phyloP scores from a whole-genome alignment of 345 rosid species.

The Pugionium dolabratum region DNA sequence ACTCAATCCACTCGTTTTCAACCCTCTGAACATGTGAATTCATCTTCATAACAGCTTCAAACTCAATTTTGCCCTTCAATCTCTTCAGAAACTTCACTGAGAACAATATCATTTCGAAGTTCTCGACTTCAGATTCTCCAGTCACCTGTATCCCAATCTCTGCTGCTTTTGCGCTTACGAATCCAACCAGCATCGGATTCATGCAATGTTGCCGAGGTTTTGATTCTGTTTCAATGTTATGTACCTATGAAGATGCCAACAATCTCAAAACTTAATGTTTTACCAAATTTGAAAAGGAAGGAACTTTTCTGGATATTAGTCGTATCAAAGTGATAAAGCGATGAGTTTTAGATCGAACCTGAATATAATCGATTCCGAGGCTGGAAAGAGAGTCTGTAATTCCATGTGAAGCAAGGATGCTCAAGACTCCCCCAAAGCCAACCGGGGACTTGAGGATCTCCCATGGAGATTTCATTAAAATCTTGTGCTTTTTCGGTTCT shows the following conservation, averaged over 20 bases:
- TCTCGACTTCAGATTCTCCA: constrained; percentile 40
- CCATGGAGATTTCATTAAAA: constrained; percentile 96
- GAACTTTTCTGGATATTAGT: constrained; percentile 3
- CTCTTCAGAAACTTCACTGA: constrained; percentile 51
- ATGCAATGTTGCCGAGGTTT: constrained; percentile 20
- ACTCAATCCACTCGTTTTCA: constrained; percentile 66
- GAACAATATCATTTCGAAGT: constrained; percentile 44
- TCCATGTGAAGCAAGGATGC: constrained; percentile 55
- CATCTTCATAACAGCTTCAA: constrained; percentile 43
- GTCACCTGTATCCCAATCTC: constrained; percentile 60
- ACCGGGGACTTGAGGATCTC: constrained; percentile 76
- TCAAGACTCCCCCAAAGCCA: constrained; percentile 75
- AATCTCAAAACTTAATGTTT: constrained; percentile 16
- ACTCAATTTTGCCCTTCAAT: constrained; percentile 49
- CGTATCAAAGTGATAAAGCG: not conserved
- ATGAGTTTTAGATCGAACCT: constrained; percentile 49
- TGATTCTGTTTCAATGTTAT: constrained; percentile 32
- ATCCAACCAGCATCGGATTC: constrained; percentile 56
- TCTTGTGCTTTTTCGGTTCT: constrained; percentile 56
- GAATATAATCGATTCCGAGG: constrained; percentile 60
- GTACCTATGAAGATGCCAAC: constrained; percentile 50
- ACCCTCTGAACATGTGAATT: constrained; percentile 56
- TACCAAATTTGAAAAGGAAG: constrained; percentile 11
- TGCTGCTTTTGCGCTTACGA: constrained; percentile 44
- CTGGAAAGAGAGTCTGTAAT: constrained; percentile 55